Evolutionary conservation across 208 protist species (phyloP).

Genomic region (Crithidia acanthocephali): DNA sequence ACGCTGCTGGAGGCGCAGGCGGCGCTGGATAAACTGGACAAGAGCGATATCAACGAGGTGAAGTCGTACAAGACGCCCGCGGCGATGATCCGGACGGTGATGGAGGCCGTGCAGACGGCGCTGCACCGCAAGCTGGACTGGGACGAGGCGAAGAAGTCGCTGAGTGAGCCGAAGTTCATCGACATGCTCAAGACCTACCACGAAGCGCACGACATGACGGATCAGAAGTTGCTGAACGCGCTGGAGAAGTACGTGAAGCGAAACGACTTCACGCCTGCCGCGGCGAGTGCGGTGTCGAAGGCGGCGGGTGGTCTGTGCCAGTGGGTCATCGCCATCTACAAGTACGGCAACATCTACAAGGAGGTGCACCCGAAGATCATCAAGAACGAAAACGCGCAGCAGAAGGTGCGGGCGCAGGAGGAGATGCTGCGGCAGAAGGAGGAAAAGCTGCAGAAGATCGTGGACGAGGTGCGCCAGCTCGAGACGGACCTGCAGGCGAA

Average conservation of each 20-base stretch:
- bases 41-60: slow-evolving; percentile 98
- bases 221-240: slow-evolving; percentile 95
- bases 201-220: slow-evolving; percentile 96
- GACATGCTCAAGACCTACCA: slow-evolving; percentile 96
- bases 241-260: slow-evolving; percentile 96
- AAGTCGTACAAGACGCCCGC: slow-evolving; percentile 97
- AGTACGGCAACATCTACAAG: slow-evolving; percentile 97
- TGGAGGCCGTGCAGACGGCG: slow-evolving; percentile 97
- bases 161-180: slow-evolving; percentile 97
- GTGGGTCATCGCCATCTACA: slow-evolving; percentile 98
- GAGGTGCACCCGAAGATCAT: slow-evolving; percentile 97
- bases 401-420: slow-evolving; percentile 95
- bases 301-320: slow-evolving; percentile 96
- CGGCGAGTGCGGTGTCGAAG: slow-evolving; percentile 93
- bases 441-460: slow-evolving; percentile 93
- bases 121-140: slow-evolving; percentile 94
- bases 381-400: slow-evolving; percentile 94
- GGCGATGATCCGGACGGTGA: slow-evolving; percentile 94
- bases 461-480: slow-evolving; percentile 93
- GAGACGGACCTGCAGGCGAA: slow-evolving; percentile 91
- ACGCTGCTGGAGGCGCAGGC: slow-evolving; percentile 95
- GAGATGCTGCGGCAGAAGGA: slow-evolving; percentile 94
- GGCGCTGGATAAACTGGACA: slow-evolving; percentile 96
- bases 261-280: slow-evolving; percentile 93
- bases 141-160: slow-evolving; percentile 97